phyloP scores from a whole-genome alignment of 169 alveolate genomes.

The Plasmodium chabaudi region DNA sequence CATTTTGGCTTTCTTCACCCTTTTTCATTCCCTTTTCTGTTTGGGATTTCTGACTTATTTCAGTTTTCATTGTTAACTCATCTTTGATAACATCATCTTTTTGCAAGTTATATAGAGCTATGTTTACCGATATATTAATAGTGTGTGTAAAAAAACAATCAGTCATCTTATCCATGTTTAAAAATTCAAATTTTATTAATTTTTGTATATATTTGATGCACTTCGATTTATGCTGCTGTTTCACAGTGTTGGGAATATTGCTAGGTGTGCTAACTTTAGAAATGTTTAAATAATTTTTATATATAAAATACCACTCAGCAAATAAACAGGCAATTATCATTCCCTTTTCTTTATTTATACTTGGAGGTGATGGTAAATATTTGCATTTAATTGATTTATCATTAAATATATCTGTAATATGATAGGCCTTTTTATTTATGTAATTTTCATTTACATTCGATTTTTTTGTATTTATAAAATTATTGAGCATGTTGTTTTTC shows the following conservation, averaged over 20 bases:
- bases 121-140: conserved; percentile 58
- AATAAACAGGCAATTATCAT: conserved; percentile 44
- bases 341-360: conserved; percentile 50
- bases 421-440: conserved; percentile 13
- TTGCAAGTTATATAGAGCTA: conserved; percentile 56
- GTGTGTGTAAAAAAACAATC: conserved; percentile 41
- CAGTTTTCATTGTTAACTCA: neutral
- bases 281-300: conserved; percentile 67
- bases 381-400: conserved; percentile 55
- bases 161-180: conserved; percentile 46
- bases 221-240: conserved; percentile 54
- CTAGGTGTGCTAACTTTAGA: conserved; percentile 28
- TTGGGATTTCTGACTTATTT: neutral
- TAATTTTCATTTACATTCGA: conserved; percentile 10
- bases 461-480: conserved; percentile 10
- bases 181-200: conserved; percentile 33
- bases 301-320: conserved; percentile 71
- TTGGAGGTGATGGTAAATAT: conserved; percentile 67
- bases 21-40: neutral
- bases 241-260: conserved; percentile 26
- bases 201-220: conserved; percentile 52
- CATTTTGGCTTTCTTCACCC: neutral
- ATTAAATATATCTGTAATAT: conserved; percentile 35
- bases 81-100: conserved; percentile 7
- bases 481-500: conserved; percentile 12